Conservation (phyloP, 495 filamentous ascomycete species). For the Talaromyces nanjingensis region DNA sequence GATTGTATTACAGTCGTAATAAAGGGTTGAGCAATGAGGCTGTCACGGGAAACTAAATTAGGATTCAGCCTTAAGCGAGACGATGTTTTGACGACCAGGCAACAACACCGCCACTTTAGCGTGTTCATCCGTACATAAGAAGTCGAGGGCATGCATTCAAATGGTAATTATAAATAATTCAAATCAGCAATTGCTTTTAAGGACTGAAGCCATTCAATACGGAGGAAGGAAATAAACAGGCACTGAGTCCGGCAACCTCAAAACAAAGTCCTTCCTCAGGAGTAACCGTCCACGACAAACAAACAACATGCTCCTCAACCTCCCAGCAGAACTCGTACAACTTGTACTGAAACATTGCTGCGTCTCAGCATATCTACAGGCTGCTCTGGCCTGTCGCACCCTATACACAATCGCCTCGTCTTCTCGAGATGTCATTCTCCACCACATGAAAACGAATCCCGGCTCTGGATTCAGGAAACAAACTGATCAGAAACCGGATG, state of each 20-base stretch:
- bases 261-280: not conserved
- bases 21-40: not conserved
- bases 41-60: not conserved
- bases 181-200: not conserved
- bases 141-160: not conserved
- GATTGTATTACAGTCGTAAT: not conserved
- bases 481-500: not conserved
- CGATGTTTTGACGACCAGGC: not conserved
- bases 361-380: slow-evolving; percentile 27
- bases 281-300: not conserved
- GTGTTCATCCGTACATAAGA: not conserved
- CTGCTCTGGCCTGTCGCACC: slow-evolving; percentile 23
- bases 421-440: slow-evolving; percentile 39
- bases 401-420: slow-evolving; percentile 85
- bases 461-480: slow-evolving; percentile 11
- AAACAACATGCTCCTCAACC: slow-evolving; percentile 24
- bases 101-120: slow-evolving; percentile 2
- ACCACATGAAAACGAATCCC: slow-evolving; percentile 29
- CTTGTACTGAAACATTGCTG: slow-evolving; percentile 29
- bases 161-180: not conserved
- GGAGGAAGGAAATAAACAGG: not conserved
- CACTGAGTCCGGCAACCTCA: not conserved
- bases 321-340: slow-evolving; percentile 36
- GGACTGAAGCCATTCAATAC: not conserved
- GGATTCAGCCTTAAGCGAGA: not conserved